Percentiles rank a stretch among this genome's conserved stretches.
These are phyloP conservation scores for Talaromyces sp. DNA, from an alignment of 2,329 filamentous ascomycete species.

Conservation along the genomic window DNA sequence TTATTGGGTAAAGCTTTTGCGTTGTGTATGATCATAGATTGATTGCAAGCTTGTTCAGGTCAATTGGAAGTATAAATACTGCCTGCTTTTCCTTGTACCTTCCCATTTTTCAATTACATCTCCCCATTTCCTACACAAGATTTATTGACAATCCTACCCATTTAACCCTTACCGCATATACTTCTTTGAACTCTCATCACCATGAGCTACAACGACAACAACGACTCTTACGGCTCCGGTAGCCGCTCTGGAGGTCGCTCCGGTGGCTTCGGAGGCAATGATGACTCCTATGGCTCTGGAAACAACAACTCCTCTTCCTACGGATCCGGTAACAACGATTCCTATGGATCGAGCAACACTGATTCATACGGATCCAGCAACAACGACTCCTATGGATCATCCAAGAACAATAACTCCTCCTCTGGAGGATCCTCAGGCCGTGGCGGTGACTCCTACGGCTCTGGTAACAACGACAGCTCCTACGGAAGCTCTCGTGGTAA, in stretches of 20 bases:
- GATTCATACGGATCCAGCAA: constrained; percentile 3
- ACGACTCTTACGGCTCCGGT: constrained; percentile 6
- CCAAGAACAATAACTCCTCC: not conserved
- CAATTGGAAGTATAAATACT: not conserved
- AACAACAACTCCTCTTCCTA: not conserved
- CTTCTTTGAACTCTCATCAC: not conserved
- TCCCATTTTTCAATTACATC: not conserved
- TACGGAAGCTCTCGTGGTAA: not conserved
- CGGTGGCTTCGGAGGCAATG: not conserved
- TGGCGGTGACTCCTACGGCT: not conserved
- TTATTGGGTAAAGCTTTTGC: constrained; percentile 6
- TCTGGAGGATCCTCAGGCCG: not conserved
- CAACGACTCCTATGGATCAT: not conserved
- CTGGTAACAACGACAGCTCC: not conserved
- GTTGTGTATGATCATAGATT: not conserved
- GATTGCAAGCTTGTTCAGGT: not conserved
- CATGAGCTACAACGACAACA: constrained; percentile 13
- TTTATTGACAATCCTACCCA: not conserved
- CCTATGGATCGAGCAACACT: not conserved
- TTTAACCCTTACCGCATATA: not conserved
- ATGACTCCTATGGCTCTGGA: constrained; percentile 4
- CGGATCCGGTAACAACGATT: constrained; percentile 10
- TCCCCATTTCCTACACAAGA: not conserved
- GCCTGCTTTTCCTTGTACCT: not conserved
- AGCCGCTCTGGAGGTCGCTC: constrained; percentile 6